Base-by-base conservation (phyloP, 208 protist species). In the Crithidia brevicula region DNA sequence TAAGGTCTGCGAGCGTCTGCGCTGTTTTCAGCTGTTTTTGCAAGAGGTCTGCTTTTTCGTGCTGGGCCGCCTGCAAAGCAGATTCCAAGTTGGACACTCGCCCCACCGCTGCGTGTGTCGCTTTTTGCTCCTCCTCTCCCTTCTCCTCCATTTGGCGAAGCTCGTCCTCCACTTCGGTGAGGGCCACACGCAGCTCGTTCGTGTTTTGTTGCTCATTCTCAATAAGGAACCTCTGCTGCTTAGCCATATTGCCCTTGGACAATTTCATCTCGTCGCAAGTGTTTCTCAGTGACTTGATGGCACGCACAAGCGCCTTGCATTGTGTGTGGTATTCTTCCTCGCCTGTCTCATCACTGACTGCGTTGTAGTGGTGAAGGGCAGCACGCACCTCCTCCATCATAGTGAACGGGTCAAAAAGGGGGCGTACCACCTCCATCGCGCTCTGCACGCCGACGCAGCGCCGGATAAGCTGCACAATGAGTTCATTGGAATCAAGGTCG, bases 221-320 rank as follows among this genome's bases (percentile, higher is more conserved):
- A n/a, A 83, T 66, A 11, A 83, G 65, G 53, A 83, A 83, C 30
- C 64, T 57, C 63, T 80, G 78, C 46, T 72, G 67, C 28, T 70
- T 72, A 7, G 47, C 45, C 42, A 69, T 64, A 54, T 81, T 77
- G 4, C 47, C 36, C 22, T 61, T 62, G 3, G 52, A 45, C 3
- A 71, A 38, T 25, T n/a, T 27, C 52, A 90, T 33, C 20, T 56
- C 30, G 42, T 63, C 56, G 38, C 74, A 77, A 13, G 73, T 16
- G 49, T 77, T 61, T 13, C 60, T 52, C 11, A 80, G 45, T 9
- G 78, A 54, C 42, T 64, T 52, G 9, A 84, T 49, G 13, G 60
- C 56, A 3, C 69, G 62, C n/a, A 77, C 60, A 9, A 79, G 65
- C 5, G 53, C 74, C 13, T 60, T 60, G 54, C 56, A 77, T 20